Evolutionary conservation across 805 yeast species (phyloP), one percentile per base, ranked within the genome.

Genomic region (Lipomyces sp.): DNA sequence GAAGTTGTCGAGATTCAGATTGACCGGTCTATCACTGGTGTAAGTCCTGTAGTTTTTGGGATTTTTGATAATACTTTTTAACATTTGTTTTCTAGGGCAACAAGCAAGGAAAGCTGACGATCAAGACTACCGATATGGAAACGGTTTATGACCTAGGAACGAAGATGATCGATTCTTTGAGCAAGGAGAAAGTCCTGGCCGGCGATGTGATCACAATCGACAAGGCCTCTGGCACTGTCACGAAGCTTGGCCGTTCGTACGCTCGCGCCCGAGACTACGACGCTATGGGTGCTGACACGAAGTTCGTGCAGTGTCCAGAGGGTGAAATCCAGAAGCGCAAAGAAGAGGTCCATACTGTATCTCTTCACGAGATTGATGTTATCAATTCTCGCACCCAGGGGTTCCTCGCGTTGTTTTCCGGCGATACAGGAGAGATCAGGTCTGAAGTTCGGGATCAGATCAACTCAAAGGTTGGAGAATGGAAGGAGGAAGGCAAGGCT

Each of bases 401-500:
- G 28, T 95, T 95, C 64, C 78, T 93, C 65, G 98, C 98, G 16
- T 78, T 93, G 55, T 86, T 93, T 64, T 84, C 95, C 43, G 96
- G 96, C 60, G 93, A 93, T 71, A 95, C 97, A 45, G 99, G 98
- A 61, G 99, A 93, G 73, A 93, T 93, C 62, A 80, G 97, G 59
- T 80, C 93, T 18, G 97, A 93, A 69, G 89, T 93, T 26, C 82
- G 99, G 69, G 95, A 87, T 61, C 98, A 93, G 74, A 95, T 93
- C 67, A 93, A 93, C 72, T 83, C 90, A 39, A 90, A 93, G 72
- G 96, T 93, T 46, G 95, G 95, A 19, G 97, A 93, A 71, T 93
- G 97, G 95, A 88, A 86, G 64, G 98, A 93, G 72, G 98, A 93
- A 75, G 98, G 98, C 53, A 93, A 93, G 70, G 98, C 98, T 43